Percentiles rank a stretch among this genome's conserved stretches.
These are phyloP conservation scores for Rubroboletus pulcherrimus DNA, from an alignment of 768 basidiomycete genomes.

Conservation along the genomic window DNA sequence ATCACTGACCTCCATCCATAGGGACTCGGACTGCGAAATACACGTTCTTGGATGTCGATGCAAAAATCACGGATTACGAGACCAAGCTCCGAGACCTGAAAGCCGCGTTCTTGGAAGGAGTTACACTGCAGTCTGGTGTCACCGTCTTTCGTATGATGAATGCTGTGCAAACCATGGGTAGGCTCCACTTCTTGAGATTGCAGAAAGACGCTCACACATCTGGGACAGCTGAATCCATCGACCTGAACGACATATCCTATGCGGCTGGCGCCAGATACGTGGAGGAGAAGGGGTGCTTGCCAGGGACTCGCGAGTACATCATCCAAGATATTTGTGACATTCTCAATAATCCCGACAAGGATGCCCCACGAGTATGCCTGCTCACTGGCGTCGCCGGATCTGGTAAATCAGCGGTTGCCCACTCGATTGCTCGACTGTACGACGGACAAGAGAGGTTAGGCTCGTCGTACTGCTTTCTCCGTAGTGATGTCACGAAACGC, in stretches of 20 bases:
- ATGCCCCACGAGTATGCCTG: slow-evolving; percentile 22
- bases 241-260: slow-evolving; percentile 22
- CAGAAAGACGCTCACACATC: not conserved
- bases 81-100: slow-evolving; percentile 18
- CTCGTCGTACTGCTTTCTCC: slow-evolving; percentile 31
- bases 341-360: slow-evolving; percentile 9
- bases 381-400: slow-evolving; percentile 29
- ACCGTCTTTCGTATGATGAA: slow-evolving; percentile 23
- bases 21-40: slow-evolving; percentile 18
- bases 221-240: slow-evolving; percentile 10
- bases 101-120: slow-evolving; percentile 12
- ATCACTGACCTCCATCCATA: not conserved
- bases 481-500: slow-evolving; percentile 11
- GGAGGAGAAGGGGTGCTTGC: slow-evolving; percentile 18
- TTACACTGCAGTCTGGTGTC: slow-evolving; percentile 12
- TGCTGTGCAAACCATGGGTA: slow-evolving; percentile 5
- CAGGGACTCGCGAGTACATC: slow-evolving; percentile 18
- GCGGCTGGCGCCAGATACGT: slow-evolving; percentile 22
- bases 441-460: slow-evolving; percentile 28
- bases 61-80: slow-evolving; percentile 19
- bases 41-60: slow-evolving; percentile 15
- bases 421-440: slow-evolving; percentile 27
- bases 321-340: slow-evolving; percentile 18
- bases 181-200: not conserved
- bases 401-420: slow-evolving; percentile 32